A percentile compares a stretch with the other conserved stretches of the same genome.
Evolutionary conservation across 345 rosid species (phyloP).

Genomic region (Acer campestre): DNA sequence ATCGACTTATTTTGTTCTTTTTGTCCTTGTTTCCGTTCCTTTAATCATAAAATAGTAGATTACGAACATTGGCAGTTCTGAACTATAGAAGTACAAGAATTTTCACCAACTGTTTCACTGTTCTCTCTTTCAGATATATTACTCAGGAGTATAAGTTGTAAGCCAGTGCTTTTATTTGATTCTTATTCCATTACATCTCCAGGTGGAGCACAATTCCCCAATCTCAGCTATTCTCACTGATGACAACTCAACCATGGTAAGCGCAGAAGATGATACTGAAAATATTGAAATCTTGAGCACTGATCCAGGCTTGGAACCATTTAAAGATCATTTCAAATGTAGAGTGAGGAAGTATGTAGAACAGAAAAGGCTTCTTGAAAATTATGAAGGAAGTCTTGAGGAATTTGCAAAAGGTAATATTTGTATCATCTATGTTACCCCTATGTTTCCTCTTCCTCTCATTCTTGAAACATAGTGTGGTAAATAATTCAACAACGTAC

Average conservation of each 20-base stretch:
- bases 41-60: not conserved
- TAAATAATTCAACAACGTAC: not conserved
- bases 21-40: not conserved
- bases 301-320: slow-evolving; percentile 58
- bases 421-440: not conserved
- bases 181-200: slow-evolving; percentile 7
- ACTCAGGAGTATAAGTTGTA: not conserved
- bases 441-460: not conserved
- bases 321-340: slow-evolving; percentile 62
- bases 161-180: not conserved
- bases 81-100: not conserved
- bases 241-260: slow-evolving; percentile 41
- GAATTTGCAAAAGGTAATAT: slow-evolving; percentile 66
- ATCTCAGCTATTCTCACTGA: slow-evolving; percentile 49
- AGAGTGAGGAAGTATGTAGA: slow-evolving; percentile 54
- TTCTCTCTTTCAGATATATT: not conserved
- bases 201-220: slow-evolving; percentile 29
- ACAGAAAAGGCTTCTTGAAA: slow-evolving; percentile 55
- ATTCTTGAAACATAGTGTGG: not conserved
- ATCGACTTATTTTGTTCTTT: not conserved
- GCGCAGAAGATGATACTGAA: slow-evolving; percentile 39
- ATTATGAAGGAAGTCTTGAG: slow-evolving; percentile 68
- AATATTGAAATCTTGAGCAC: slow-evolving; percentile 44
- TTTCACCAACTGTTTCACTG: not conserved
- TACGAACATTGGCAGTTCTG: not conserved